Base-by-base conservation (phyloP, 177 flowering plant genomes). In the Vitis hybrid region DNA sequence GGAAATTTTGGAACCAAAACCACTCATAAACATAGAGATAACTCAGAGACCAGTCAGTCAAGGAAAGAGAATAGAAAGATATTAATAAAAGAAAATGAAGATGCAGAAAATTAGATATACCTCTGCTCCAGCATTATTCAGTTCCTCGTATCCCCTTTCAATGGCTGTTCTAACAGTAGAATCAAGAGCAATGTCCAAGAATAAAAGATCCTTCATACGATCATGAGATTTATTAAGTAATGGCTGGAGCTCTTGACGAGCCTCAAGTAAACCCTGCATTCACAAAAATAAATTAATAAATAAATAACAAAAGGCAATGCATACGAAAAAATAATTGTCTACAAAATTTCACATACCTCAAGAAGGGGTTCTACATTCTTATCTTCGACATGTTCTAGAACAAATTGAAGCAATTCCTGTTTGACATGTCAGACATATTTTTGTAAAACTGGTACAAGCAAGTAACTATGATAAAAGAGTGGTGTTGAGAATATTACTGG, bases 111-210 rank as follows among this genome's bases (percentile, higher is more conserved):
- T 48, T 65, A 30, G 52, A 68, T 48, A 54, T 81, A 93, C 99
- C 97, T 95, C 97, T n/a, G 98, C 93, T 65, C 84, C 86, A 70
- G 93, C 91, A 75, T 82, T 74, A 70, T 86, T 91, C 72, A 95
- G 77, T 81, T 84, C 94, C 79, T 91, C 97, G 66, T 90, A 93
- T 50, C 95, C 97, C 84, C 99, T 90, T 74, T 95, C 99, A 69
- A 90, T 78, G 67, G 87, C 94, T 73, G 97, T 95, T 77, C 99
- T 88, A 58, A 91, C 97, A 54, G 93, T 82, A 50, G 99, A 93
- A 76, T 95, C 99, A 66, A 93, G 94, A 49, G 98, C 91, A 80
- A 93, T 81, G 78, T 95, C 99, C 86, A 95, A 84, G 83, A 95
- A 95, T 59, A 95, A 70, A 69, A 95, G 87, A 85, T 95, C 99